Evolutionary conservation across 306 rosid genomes (phyloP), one percentile per base, ranked within the genome.

Genomic region (Casuarina glauca): DNA sequence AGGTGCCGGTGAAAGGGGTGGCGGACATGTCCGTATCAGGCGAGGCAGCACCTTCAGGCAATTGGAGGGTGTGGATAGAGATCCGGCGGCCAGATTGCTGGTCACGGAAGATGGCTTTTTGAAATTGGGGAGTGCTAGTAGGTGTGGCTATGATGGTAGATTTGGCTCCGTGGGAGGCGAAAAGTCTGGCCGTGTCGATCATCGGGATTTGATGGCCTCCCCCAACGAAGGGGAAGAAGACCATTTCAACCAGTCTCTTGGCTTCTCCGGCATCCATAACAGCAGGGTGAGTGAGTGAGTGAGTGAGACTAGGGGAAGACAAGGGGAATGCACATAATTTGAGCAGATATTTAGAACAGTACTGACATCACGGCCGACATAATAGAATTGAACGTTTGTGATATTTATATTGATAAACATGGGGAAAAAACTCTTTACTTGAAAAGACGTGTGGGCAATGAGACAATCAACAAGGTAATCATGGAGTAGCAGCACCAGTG

Each of bases 201-300:
- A 91, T 86, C 71, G 96, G 96, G 20, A 89, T 89, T 38, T 84
- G 84, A 41, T 87, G 96, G 67, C 96, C 93, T 39, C 89, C 92
- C 0, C 89, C 86, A 0, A 80, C 52, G 75, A 80, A 83, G 4
- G 83, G 87, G 51, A 83, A 79, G 75, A 80, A 84, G 81, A 67
- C 55, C 66, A 81, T 70, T 70, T 76, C 60, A 13, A 81, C 51
- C 10, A 9, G 78, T 54, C 57, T 63, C 4, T 70, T 38, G 55
- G 50, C 13, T 44, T 36, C 45, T 70, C 53, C 45, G 7, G 78
- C 71, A 67, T 71, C 84, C 84, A 81, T 81, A 69, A 66, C 3
- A 26, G 32, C 70, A 41, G 49, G 2, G n/a, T 0, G 35, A 6
- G 12, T 2, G 0, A 12, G 46, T 5, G 11, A 58, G 64, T 26